Base-by-base conservation (phyloP, 768 basidiomycete species). In the Boletus reticuloceps region DNA sequence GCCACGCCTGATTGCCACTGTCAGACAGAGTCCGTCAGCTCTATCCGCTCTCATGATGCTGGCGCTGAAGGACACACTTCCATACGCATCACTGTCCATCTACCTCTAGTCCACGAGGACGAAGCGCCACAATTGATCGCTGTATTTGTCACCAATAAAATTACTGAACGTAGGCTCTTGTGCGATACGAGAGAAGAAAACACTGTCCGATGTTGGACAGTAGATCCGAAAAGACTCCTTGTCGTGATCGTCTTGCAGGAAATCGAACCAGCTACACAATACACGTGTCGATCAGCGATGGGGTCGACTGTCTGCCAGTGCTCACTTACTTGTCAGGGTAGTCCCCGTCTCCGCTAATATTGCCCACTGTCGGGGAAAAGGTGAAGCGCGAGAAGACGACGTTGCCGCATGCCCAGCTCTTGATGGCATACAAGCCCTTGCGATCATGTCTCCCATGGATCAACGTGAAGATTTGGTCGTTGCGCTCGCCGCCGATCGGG, bases 391-490 rank as follows among this genome's bases (percentile, higher is more conserved):
- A 55, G 38, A 11, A 51, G n/a, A 46, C 22, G 2, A 55, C 54
- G 6, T 55, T 40, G 50, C 50, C 54, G 38, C 50, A 39, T 5
- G 19, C 22, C 50, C 54, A 41, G 51, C 54, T 55, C 25, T 55
- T 55, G 54, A 52, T 44, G n/a, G 37, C 42, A 38, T 53, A 55
- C 4, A 46, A 31, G 6, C 43, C 54, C 38, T 25, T 25, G 32
- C 44, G 50, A 9, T 52, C 42, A 13, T 27, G 20, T 6, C 44
- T 39, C 5, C 54, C 54, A 19, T 39, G n/a, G 31, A 52, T 45
- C 50, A 55, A 7, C 22, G 50, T 51, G 44, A 52, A 52, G 38
- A 55, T 40, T 22, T 55, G 50, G 38, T 52, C 44, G 29, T 19
- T 39, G 22, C 32, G 38, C n/a, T 39, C 50, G 13, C 14, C 37